phyloP scores from a whole-genome alignment of 2,329 filamentous ascomycete genomes.

The Colletotrichum eleusines region DNA sequence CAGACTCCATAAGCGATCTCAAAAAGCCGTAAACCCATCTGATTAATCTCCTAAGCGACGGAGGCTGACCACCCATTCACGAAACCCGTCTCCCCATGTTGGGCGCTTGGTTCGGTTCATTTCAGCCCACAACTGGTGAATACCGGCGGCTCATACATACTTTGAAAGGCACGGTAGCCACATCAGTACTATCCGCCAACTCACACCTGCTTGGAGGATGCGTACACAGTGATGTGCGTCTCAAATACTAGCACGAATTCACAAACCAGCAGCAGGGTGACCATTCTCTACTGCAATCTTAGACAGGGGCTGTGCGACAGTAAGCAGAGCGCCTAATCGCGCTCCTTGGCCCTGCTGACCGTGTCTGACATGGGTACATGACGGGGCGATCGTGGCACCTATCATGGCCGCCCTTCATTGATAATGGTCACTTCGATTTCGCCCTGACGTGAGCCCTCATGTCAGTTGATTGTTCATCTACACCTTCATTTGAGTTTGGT shows the following conservation, averaged over 20 bases:
- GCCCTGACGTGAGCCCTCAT: background rate
- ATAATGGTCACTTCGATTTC: background rate
- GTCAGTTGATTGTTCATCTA: background rate
- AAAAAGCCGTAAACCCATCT: background rate
- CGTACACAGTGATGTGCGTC: constrained; percentile 7
- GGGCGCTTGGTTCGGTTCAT: background rate
- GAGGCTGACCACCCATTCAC: background rate
- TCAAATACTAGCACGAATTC: constrained; percentile 16
- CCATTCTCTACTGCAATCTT: background rate
- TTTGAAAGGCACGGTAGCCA: background rate
- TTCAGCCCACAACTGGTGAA: background rate
- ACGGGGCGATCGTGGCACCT: constrained; percentile 33
- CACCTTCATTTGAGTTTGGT: background rate
- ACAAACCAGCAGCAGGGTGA: constrained; percentile 1
- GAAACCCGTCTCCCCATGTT: background rate
- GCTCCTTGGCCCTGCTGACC: constrained; percentile 24
- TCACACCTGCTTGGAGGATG: background rate
- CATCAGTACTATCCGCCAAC: background rate
- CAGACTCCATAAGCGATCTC: background rate
- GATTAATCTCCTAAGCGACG: background rate
- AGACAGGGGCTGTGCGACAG: constrained; percentile 26
- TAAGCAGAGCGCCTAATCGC: constrained; percentile 31
- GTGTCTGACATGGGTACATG: constrained; percentile 33
- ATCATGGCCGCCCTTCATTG: constrained; percentile 17
- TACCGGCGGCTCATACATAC: constrained; percentile 1